phyloP scores from a whole-genome alignment of 2,329 filamentous ascomycete genomes.

The Calonectria pseudoturangicola region DNA sequence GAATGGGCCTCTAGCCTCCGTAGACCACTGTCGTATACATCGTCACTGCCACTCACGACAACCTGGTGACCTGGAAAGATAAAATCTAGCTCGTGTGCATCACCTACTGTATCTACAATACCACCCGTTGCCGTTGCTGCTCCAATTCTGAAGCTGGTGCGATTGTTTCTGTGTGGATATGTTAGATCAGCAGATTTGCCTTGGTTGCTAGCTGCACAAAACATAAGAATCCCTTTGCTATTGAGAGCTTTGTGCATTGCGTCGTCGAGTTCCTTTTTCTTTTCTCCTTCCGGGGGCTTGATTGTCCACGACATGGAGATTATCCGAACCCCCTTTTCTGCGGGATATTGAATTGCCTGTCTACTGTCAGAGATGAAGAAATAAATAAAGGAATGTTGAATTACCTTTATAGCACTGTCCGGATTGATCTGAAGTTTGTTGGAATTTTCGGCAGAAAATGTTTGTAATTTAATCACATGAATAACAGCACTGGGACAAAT shows the following conservation, averaged over 20 bases:
- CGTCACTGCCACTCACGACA: constrained; percentile 24
- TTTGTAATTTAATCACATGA: constrained; percentile 35
- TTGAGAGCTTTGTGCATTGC: constrained; percentile 26
- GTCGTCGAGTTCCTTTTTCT: constrained; percentile 26
- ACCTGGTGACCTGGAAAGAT: constrained; percentile 34
- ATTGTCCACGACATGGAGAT: constrained; percentile 40
- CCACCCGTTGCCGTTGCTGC: constrained; percentile 37
- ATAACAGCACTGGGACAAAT: constrained; percentile 35
- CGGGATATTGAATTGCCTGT: constrained; percentile 35
- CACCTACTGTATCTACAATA: constrained; percentile 34
- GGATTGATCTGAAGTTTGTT: constrained; percentile 31
- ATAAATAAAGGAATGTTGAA: neutral
- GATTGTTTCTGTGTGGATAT: constrained; percentile 34
- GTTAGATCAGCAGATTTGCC: constrained; percentile 32
- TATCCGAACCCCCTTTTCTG: constrained; percentile 11
- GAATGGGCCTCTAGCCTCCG: constrained; percentile 33
- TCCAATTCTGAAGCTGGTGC: constrained; percentile 37
- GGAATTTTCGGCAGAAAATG: neutral
- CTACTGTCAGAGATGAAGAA: neutral
- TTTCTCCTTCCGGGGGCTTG: constrained; percentile 21
- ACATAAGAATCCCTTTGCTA: constrained; percentile 30
- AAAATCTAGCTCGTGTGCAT: constrained; percentile 24
- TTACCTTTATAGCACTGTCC: constrained; percentile 27
- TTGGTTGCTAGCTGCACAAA: constrained; percentile 36
- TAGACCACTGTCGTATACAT: constrained; percentile 22